Evolutionary conservation across 1,139 yeast species (phyloP).

Genomic region (Magnusiomyces fungicola): DNA sequence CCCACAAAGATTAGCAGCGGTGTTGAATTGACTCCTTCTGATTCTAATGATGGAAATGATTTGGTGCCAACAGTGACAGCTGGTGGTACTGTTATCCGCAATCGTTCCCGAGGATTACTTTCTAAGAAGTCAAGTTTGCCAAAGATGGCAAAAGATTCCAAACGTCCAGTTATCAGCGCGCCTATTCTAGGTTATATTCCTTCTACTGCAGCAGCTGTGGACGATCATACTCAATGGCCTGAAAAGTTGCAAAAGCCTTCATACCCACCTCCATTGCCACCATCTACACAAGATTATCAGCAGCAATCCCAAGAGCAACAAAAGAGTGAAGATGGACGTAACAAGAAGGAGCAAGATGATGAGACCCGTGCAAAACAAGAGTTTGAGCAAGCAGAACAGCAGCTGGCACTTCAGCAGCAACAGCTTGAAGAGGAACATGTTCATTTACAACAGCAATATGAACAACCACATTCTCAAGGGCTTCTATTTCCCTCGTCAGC

Average conservation of each 20-base stretch:
- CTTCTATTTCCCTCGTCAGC: neutral
- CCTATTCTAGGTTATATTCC: neutral
- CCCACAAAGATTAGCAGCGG: too few species aligned
- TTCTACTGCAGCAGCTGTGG: neutral
- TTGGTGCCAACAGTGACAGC: neutral
- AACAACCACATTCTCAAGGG: neutral
- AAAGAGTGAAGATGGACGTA: neutral
- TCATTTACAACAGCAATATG: slow-evolving; percentile 6
- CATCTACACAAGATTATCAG: neutral
- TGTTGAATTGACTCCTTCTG: too few species aligned
- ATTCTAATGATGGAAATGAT: neutral
- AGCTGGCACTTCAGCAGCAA: slow-evolving; percentile 18
- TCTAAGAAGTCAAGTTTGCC: neutral
- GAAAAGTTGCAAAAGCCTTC: neutral
- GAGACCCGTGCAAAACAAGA: slow-evolving; percentile 1
- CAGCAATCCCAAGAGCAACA: neutral
- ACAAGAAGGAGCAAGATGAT: neutral
- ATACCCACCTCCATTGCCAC: slow-evolving; percentile 2
- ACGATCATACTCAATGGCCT: neutral
- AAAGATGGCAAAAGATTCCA: neutral
- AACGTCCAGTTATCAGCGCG: neutral
- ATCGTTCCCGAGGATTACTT: neutral
- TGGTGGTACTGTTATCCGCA: neutral
- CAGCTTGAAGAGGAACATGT: slow-evolving; percentile 17
- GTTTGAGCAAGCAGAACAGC: slow-evolving; percentile 17